Base-by-base conservation (phyloP, 2,329 filamentous ascomycete genomes). In the Didymella exigua region DNA sequence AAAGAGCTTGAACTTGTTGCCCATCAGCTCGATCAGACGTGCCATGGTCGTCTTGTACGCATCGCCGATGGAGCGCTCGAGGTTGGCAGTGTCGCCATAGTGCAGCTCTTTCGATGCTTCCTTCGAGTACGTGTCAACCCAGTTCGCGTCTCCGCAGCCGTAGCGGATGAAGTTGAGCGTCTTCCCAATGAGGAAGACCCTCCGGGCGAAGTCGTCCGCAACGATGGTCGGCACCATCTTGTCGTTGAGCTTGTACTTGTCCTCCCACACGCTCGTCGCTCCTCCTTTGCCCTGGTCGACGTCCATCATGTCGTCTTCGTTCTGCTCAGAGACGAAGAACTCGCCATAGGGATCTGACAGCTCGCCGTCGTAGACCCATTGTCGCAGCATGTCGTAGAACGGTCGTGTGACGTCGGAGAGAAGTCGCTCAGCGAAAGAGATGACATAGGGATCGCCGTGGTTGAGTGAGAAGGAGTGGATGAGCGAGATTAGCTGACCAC, bases 11-110 rank as follows among this genome's bases (percentile, higher is more conserved):
- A 99, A 99, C 69, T 97, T 98, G 64, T 88, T 88, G 47, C 89
- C 90, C 93, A 99, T 97, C 49, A 99, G 84, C 70, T 93, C 84
- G 67, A 96, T 96, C 24, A 98, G 82, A 13, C 93, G 89, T 52
- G 91, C 91, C 93, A 99, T 99, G 5, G 96, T 98, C 0, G 91
- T 95, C 75, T 96, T 96, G 79, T 99, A 96, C 2, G 96, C 95
- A 66, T 97, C 91, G 65, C 97, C 95, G 65, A 99, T 99, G 76
- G 91, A 97, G 1, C 87, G 86, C 72, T 96, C 93, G 0, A 99
- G 83, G 1, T 89, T 96, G 0, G 91, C 91, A 7, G 93, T 97
- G 75, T 98, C 93, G 45, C 93, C 93, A 70, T 99, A 98, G 43
- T 86, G 86, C 29, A 99, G 82, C 75, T 96, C 91, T 75, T 95